phyloP scores from a whole-genome alignment of 2,329 filamentous ascomycete species.

The Epichloe bromicola region DNA sequence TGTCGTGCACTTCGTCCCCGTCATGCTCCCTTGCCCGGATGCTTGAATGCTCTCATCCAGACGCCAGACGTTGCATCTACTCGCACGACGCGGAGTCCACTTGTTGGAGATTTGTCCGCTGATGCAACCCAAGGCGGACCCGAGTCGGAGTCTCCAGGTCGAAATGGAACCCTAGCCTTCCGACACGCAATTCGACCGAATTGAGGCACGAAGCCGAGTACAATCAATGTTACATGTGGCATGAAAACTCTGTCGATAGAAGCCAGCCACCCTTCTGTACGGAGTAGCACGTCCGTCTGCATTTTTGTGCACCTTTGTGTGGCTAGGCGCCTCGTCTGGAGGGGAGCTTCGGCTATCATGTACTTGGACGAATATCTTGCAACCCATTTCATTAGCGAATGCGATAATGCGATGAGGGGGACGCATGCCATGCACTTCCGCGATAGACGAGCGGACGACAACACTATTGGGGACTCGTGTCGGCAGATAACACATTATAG shows the following conservation, averaged over 20 bases:
- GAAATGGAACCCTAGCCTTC: neutral
- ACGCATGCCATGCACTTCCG: neutral
- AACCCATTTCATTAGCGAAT: neutral
- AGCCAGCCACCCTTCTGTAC: neutral
- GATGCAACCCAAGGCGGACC: neutral
- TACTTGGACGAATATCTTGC: too few species aligned
- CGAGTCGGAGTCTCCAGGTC: neutral
- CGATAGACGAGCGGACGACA: neutral
- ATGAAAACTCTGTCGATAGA: neutral
- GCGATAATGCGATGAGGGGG: neutral
- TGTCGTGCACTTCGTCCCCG: neutral
- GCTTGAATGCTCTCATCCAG: neutral
- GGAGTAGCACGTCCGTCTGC: too few species aligned
- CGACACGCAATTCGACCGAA: neutral
- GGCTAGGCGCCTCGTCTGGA: neutral
- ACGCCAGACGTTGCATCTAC: too few species aligned
- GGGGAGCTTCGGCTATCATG: neutral
- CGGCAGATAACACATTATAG: neutral
- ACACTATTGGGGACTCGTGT: neutral
- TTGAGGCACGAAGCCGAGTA: neutral
- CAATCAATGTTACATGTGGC: neutral
- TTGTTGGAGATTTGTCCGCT: neutral
- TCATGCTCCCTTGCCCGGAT: neutral
- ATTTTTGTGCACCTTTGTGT: neutral
- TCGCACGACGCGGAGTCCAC: neutral